Conservation (phyloP, 2,329 filamentous ascomycete genomes). For the Ophiostoma montium region DNA sequence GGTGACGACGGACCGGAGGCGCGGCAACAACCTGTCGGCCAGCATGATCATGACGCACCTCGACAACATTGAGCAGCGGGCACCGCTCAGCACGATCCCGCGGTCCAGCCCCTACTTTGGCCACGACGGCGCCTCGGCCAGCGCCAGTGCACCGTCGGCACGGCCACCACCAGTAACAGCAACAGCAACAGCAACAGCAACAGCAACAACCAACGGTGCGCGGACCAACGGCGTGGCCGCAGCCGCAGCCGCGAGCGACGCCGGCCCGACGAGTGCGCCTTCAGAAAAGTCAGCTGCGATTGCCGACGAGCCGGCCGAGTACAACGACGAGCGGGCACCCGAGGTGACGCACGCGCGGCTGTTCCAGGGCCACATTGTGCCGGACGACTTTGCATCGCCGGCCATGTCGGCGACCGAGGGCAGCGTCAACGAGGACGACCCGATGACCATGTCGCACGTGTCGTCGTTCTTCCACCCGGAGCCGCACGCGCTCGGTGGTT, state of each 20-base stretch:
- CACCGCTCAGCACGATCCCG: slow-evolving; percentile 1
- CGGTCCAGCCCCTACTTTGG: neutral
- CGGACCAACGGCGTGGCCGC: neutral
- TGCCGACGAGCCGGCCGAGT: slow-evolving; percentile 20
- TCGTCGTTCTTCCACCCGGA: slow-evolving; percentile 65
- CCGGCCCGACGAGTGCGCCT: neutral
- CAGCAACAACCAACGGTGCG: too few species aligned
- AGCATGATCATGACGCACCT: slow-evolving; percentile 64
- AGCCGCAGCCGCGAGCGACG: neutral
- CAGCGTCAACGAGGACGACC: slow-evolving; percentile 55
- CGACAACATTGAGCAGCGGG: slow-evolving; percentile 39
- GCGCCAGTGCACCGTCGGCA: neutral
- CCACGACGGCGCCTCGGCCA: neutral
- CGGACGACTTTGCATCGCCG: slow-evolving; percentile 80
- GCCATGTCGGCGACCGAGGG: slow-evolving; percentile 54
- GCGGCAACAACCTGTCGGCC: slow-evolving; percentile 53
- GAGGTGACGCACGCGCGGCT: slow-evolving; percentile 87
- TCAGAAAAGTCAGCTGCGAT: neutral
- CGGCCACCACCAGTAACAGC: neutral
- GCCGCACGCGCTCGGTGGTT: slow-evolving; percentile 62
- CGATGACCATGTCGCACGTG: slow-evolving; percentile 66
- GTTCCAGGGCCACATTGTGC: slow-evolving; percentile 87
- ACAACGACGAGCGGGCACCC: slow-evolving; percentile 66
- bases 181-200: neutral
- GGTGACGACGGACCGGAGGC: slow-evolving; percentile 70